Percentiles rank a stretch among this genome's conserved stretches.
phyloP scores from a whole-genome alignment of 192 early-diverging fungal genomes.

The Chytriomyces hyalinus region DNA sequence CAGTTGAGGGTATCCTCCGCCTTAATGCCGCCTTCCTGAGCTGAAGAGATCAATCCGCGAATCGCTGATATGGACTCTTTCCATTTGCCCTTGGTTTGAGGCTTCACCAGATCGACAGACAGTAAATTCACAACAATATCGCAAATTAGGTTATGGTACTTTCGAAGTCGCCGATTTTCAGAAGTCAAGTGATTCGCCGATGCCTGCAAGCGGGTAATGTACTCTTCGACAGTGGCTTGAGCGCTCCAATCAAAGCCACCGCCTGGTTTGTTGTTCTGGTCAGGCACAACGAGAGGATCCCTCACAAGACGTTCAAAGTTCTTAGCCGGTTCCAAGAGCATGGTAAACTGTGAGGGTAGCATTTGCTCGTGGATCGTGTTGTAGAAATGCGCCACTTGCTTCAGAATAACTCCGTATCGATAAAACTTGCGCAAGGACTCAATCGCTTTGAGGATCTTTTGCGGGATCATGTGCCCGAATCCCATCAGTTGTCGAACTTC shows the following conservation, averaged over 20 bases:
- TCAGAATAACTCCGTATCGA: slow-evolving; percentile 57
- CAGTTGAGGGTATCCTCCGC: slow-evolving; percentile 51
- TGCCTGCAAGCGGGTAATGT: slow-evolving; percentile 51
- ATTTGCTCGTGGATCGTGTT: slow-evolving; percentile 70
- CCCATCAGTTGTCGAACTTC: slow-evolving; percentile 59
- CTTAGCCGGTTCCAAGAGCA: slow-evolving; percentile 59
- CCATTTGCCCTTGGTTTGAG: slow-evolving; percentile 55
- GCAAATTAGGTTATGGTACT: slow-evolving; percentile 49
- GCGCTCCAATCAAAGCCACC: slow-evolving; percentile 46
- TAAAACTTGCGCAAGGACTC: slow-evolving; percentile 57
- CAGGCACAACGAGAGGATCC: slow-evolving; percentile 38
- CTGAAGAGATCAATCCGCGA: slow-evolving; percentile 42
- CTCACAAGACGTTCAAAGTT: slow-evolving; percentile 60
- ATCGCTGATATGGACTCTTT: slow-evolving; percentile 58
- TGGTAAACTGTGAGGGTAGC: slow-evolving; percentile 59
- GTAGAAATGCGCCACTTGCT: slow-evolving; percentile 68
- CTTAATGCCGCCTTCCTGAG: slow-evolving; percentile 48
- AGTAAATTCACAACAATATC: slow-evolving; percentile 51
- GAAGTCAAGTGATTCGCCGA: slow-evolving; percentile 53
- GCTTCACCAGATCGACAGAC: slow-evolving; percentile 51
- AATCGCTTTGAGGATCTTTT: slow-evolving; percentile 47
- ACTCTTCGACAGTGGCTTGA: slow-evolving; percentile 51
- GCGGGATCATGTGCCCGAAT: slow-evolving; percentile 57
- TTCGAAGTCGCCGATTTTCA: slow-evolving; percentile 53
- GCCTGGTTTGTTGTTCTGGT: slow-evolving; percentile 30